Percentiles rank a stretch among this genome's conserved stretches.
phyloP scores from a whole-genome alignment of 441 rosid species.

The Cnidoscolus chayamansa region DNA sequence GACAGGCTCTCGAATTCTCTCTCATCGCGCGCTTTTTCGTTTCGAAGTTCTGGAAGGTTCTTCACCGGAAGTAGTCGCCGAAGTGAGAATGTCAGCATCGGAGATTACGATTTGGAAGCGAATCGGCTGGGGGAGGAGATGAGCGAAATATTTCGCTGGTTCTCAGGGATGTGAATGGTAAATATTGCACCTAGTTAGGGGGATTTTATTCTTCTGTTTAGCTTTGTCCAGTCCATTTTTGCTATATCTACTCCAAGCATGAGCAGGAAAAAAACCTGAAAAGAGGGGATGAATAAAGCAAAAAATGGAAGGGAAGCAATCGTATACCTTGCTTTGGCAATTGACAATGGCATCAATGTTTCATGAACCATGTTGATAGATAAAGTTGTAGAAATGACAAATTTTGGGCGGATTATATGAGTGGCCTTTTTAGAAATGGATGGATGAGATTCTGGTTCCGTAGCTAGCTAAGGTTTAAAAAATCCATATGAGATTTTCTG shows the following conservation, averaged over 20 bases:
- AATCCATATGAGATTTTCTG: no score
- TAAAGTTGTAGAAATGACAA: not conserved
- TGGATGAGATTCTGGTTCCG: not conserved
- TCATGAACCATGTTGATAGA: not conserved
- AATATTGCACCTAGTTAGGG: not conserved
- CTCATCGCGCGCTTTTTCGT: conserved; percentile 70
- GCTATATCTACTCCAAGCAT: conserved; percentile 3
- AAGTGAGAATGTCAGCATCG: conserved; percentile 40
- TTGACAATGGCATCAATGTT: not conserved
- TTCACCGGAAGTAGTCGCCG: conserved; percentile 76
- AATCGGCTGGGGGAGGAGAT: conserved; percentile 74
- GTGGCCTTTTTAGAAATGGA: not conserved
- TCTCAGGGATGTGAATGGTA: conserved; percentile 63
- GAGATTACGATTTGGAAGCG: conserved; percentile 62
- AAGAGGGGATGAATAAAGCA: conserved; percentile 9
- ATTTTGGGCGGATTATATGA: not conserved
- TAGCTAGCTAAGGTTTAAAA: no score
- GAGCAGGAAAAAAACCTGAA: not conserved
- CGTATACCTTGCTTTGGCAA: conserved; percentile 8
- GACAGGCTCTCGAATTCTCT: conserved; percentile 65
- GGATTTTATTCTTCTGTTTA: not conserved
- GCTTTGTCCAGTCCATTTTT: not conserved
- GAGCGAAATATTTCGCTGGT: conserved; percentile 85
- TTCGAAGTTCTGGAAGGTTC: conserved; percentile 77
- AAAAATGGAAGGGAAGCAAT: not conserved